Base-by-base conservation (phyloP, 169 alveolate genomes). In the Fabrea salina region DNA sequence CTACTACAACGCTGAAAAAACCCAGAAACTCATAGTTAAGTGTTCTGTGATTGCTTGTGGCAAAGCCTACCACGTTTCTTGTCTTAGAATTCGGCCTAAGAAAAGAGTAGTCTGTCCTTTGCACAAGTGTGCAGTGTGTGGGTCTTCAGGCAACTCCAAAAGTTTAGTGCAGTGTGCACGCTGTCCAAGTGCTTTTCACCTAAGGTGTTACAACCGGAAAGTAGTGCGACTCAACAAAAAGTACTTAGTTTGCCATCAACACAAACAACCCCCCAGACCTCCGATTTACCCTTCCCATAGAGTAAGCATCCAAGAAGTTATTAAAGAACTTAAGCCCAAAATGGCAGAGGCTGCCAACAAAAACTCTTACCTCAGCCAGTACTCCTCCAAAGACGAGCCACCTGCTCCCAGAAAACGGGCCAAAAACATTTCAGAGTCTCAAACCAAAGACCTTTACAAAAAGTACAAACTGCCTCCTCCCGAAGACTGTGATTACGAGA, bases 151-250 rank as follows among this genome's bases (percentile, higher is more conserved):
- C 19, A 91, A 89, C 57, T 74, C 86, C 11, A 57, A 75, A 22
- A 37, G 85, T 22, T 72, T 86, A 32, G 76, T 78, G 0, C 59
- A 86, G 59, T 89, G 94, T 75, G 64, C 82, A 3, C 54, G 85
- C 37, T 89, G 94, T 54, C 92, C 92, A 1, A 86, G 56, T 19
- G 82, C 92, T 32, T 89, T 64, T 66, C 94, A 89, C 49, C 66
- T 80, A 1, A 84, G 86, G 41, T 89, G 94, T 74, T 72, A 85
- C 22, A 84, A 79, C 0, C 47, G 85, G 4, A 56, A 82, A 19
- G 80, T 86, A 0, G 56, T 75, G 3, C 80, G 86, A 71, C 59
- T 86, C 0, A 82, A 86, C 43, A 86, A 86, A 27, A 89, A 84
- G 68, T 77, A 51, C 40, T 76, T 89, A 33, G 67, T 89, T 13